Evolutionary conservation across 805 yeast species (phyloP).

Genomic region (Candida wancherniae): DNA sequence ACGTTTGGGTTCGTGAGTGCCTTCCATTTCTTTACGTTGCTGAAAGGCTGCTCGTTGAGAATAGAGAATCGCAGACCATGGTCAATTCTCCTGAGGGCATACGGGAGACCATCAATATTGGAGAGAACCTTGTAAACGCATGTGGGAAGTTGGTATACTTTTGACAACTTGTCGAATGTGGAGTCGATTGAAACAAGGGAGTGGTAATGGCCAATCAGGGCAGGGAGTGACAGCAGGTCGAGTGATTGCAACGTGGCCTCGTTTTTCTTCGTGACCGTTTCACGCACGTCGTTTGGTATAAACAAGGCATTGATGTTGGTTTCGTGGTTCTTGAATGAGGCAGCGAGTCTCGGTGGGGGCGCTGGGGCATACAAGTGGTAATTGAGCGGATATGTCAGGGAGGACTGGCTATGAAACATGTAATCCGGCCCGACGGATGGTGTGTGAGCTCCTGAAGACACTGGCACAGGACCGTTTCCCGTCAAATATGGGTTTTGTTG

Average conservation of each 20-base stretch:
- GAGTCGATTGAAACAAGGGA: constrained; percentile 77
- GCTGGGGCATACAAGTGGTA: constrained; percentile 88
- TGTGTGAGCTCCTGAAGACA: constrained; percentile 8
- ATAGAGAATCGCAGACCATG: constrained; percentile 17
- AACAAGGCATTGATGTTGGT: constrained; percentile 66
- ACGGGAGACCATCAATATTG: constrained; percentile 70
- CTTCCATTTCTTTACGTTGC: constrained; percentile 64
- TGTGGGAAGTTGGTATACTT: constrained; percentile 50
- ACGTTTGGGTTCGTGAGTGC: constrained; percentile 50
- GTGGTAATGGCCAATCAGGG: constrained; percentile 63
- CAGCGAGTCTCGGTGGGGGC: constrained; percentile 68
- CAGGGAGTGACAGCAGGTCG: constrained; percentile 46
- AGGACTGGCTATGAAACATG: constrained; percentile 12
- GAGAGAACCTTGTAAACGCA: constrained; percentile 77
- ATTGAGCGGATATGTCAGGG: constrained; percentile 50
- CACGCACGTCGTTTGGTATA: constrained; percentile 67
- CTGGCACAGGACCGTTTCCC: constrained; percentile 4
- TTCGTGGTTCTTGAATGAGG: constrained; percentile 65
- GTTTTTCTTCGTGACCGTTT: constrained; percentile 63
- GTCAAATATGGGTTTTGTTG: constrained; percentile 24
- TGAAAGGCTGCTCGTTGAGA: constrained; percentile 53
- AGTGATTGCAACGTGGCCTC: constrained; percentile 75
- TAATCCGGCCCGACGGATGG: constrained; percentile 8
- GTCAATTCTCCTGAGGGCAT: constrained; percentile 72
- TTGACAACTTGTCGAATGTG: constrained; percentile 27